Conservation (phyloP, 2,329 filamentous ascomycete genomes). For the Didymella pinodella region DNA sequence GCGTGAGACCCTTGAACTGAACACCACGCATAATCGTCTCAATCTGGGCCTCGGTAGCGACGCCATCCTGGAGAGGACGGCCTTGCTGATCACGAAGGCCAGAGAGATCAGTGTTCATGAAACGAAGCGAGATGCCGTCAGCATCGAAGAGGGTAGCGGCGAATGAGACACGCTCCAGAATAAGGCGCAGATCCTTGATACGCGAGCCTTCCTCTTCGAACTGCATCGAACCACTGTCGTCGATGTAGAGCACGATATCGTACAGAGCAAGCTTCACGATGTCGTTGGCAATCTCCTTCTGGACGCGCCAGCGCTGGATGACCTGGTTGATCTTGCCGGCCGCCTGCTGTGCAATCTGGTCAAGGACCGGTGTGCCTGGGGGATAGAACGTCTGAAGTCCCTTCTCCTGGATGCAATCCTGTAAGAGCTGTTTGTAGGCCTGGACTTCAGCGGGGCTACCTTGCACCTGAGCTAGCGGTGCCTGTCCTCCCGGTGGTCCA, state of each 20-base stretch:
- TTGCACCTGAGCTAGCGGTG: slow-evolving; percentile 49
- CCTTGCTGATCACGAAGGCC: slow-evolving; percentile 37
- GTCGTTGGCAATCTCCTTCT: slow-evolving; percentile 68
- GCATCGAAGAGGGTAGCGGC: slow-evolving; percentile 73
- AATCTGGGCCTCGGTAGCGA: slow-evolving; percentile 66
- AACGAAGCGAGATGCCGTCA: slow-evolving; percentile 72
- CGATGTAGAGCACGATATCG: slow-evolving; percentile 70
- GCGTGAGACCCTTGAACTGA: slow-evolving; percentile 71
- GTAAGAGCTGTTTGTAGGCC: slow-evolving; percentile 65
- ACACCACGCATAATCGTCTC: slow-evolving; percentile 65
- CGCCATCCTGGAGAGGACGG: slow-evolving; percentile 59
- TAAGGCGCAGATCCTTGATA: slow-evolving; percentile 71
- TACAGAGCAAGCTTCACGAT: slow-evolving; percentile 69
- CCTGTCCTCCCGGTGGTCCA: slow-evolving; percentile 34
- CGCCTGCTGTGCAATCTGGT: slow-evolving; percentile 61
- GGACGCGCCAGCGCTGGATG: slow-evolving; percentile 64
- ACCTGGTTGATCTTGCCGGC: slow-evolving; percentile 62
- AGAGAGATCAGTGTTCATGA: slow-evolving; percentile 69
- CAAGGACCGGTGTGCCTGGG: slow-evolving; percentile 59
- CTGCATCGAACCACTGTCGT: slow-evolving; percentile 74
- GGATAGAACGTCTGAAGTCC: slow-evolving; percentile 66
- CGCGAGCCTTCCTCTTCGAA: slow-evolving; percentile 73
- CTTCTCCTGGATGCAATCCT: slow-evolving; percentile 67
- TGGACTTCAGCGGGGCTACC: slow-evolving; percentile 60
- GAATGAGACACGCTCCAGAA: slow-evolving; percentile 68